phyloP scores from a whole-genome alignment of 495 filamentous ascomycete species.

The Aspergillus sparsus region DNA sequence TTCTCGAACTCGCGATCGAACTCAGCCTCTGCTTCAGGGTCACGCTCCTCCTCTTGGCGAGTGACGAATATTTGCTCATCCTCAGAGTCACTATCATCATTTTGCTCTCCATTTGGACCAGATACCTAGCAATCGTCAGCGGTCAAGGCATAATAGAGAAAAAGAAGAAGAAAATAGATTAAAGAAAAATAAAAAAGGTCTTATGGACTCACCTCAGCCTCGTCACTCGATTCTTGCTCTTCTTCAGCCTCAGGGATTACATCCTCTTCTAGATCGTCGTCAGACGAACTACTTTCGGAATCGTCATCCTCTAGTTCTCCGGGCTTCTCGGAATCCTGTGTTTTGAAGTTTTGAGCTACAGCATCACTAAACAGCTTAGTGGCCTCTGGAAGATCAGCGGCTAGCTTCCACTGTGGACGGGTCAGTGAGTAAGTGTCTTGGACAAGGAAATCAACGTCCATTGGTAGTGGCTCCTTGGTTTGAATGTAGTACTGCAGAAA shows the following conservation, averaged over 20 bases:
- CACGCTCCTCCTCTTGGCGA: conserved; percentile 82
- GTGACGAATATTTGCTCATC: conserved; percentile 92
- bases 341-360: conserved; percentile 84
- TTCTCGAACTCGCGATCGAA: conserved; percentile 98
- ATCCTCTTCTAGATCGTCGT: conserved; percentile 62
- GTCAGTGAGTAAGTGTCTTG: conserved; percentile 86
- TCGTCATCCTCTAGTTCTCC: conserved; percentile 66
- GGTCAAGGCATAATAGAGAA: too few species aligned
- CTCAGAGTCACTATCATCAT: conserved; percentile 56
- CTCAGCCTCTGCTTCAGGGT: conserved; percentile 93
- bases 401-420: conserved; percentile 89
- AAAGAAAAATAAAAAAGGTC: not conserved
- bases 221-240: conserved; percentile 59
- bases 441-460: conserved; percentile 96
- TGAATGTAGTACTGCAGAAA: conserved; percentile 78
- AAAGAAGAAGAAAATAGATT: conserved; percentile 5
- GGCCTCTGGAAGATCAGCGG: conserved; percentile 78
- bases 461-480: conserved; percentile 88
- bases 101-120: conserved; percentile 45
- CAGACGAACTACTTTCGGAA: conserved; percentile 60
- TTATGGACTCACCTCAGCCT: conserved; percentile 50
- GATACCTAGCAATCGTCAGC: conserved; percentile 45
- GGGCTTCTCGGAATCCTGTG: conserved; percentile 65
- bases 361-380: conserved; percentile 81
- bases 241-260: conserved; percentile 58